These are phyloP conservation scores for Penicillium turbatum DNA, from an alignment of 495 filamentous ascomycete genomes.

Conservation along the genomic window DNA sequence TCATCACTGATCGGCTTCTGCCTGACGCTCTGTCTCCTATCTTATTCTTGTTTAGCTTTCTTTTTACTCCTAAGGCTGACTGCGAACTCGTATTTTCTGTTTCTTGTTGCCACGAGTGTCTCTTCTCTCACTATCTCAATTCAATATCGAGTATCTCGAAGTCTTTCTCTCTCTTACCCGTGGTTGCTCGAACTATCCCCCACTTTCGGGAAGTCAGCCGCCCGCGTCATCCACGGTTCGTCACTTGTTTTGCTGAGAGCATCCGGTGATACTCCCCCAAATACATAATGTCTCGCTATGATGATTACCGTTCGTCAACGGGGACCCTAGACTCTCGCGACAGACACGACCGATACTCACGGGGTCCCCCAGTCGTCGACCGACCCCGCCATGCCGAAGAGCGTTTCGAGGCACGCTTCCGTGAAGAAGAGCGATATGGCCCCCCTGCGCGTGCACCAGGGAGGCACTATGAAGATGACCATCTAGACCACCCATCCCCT, in stretches of 20 bases:
- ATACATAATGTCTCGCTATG: constrained; percentile 50
- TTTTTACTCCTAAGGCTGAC: constrained; percentile 3
- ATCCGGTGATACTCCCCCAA: constrained; percentile 12
- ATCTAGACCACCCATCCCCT: constrained; percentile 40
- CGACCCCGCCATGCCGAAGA: constrained; percentile 45
- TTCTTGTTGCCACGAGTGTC: background rate
- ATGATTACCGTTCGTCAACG: constrained; percentile 43
- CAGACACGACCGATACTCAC: constrained; percentile 41
- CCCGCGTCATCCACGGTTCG: constrained; percentile 33
- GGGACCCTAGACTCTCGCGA: constrained; percentile 42
- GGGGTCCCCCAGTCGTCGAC: constrained; percentile 41
- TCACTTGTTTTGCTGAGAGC: constrained; percentile 3
- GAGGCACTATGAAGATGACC: constrained; percentile 48
- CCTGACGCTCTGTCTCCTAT: constrained; percentile 6
- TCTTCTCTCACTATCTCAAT: background rate
- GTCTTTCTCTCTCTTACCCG: constrained; percentile 2
- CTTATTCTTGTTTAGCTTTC: background rate
- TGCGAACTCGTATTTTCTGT: background rate
- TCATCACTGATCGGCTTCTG: constrained; percentile 18
- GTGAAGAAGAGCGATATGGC: constrained; percentile 53
- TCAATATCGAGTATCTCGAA: background rate
- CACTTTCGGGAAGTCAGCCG: constrained; percentile 29
- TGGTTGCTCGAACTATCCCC: constrained; percentile 18
- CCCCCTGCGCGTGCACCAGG: constrained; percentile 48
- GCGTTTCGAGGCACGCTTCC: constrained; percentile 49